A percentile compares a stretch with the other conserved stretches of the same genome.
phyloP scores from a whole-genome alignment of 257 asterid genomes.

The Cruciata laevipes region DNA sequence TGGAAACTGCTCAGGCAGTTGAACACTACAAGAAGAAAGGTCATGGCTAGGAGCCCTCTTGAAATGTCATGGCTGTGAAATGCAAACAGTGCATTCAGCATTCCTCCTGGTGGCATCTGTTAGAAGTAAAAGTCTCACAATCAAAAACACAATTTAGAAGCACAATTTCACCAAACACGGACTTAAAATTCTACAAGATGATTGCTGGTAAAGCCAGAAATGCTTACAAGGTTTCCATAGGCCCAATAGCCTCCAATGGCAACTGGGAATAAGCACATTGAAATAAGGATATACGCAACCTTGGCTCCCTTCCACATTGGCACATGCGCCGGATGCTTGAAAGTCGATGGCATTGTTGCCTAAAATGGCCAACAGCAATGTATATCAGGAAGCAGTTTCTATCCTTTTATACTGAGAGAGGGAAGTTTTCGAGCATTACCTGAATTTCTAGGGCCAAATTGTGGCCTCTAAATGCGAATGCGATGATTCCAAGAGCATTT shows the following conservation, averaged over 20 bases:
- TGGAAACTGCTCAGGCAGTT: slow-evolving; percentile 98
- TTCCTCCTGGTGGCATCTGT: slow-evolving; percentile 97
- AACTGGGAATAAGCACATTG: slow-evolving; percentile 86
- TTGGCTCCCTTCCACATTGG: slow-evolving; percentile 99
- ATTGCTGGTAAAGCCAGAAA: not conserved
- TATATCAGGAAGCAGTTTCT: not conserved
- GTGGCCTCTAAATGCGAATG: slow-evolving; percentile 95
- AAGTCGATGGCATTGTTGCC: slow-evolving; percentile 99
- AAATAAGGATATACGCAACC: slow-evolving; percentile 72
- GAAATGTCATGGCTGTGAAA: slow-evolving; percentile 82
- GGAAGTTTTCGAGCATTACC: slow-evolving; percentile 27
- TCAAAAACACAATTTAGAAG: too few relatives aligned
- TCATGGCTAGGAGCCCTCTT: slow-evolving; percentile 67
- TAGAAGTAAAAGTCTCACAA: not conserved
- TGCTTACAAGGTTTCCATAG: slow-evolving; percentile 82
- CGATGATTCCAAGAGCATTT: slow-evolving; percentile 90
- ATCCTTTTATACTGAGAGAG: not conserved
- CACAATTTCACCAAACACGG: too few relatives aligned
- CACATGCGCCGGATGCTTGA: slow-evolving; percentile 92
- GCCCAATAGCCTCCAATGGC: slow-evolving; percentile 98
- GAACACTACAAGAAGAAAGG: slow-evolving; percentile 93
- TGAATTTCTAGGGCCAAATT: slow-evolving; percentile 90
- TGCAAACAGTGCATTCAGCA: slow-evolving; percentile 61
- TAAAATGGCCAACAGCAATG: slow-evolving; percentile 19
- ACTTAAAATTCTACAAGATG: not conserved